Conservation (phyloP, 768 basidiomycete genomes). For the Coprinopsis strossmayeri region DNA sequence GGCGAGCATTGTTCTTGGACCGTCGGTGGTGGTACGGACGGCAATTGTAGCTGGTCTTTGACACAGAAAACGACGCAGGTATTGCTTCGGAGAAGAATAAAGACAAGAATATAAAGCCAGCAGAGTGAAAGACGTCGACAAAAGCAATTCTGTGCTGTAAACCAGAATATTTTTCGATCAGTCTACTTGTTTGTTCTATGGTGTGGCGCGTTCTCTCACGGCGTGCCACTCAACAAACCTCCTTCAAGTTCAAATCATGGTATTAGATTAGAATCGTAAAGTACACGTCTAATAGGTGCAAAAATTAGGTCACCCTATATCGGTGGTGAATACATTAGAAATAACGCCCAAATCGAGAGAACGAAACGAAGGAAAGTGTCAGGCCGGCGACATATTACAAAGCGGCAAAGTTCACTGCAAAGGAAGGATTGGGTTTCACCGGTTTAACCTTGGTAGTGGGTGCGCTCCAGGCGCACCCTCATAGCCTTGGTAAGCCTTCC, state of each 20-base stretch:
- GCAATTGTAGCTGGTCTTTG: neutral
- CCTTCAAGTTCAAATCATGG: no score
- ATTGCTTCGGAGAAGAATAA: neutral
- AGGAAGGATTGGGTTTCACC: neutral
- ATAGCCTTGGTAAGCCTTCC: neutral
- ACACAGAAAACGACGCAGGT: neutral
- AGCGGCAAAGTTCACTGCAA: neutral
- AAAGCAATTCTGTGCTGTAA: no score
- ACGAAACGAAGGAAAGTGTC: no score
- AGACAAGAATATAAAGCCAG: neutral
- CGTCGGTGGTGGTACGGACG: neutral
- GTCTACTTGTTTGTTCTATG: neutral
- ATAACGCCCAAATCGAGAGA: no score
- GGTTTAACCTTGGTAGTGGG: neutral
- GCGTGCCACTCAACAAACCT: no score
- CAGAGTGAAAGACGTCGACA: no score
- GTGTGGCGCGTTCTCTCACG: neutral
- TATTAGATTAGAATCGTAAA: no score
- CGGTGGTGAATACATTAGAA: no score
- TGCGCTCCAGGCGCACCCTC: neutral
- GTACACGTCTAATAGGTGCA: no score
- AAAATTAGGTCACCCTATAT: no score
- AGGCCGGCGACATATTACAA: no score
- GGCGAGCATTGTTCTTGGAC: slow-evolving; percentile 52
- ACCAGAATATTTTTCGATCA: neutral